These are phyloP conservation scores for Penicillium bovifimosum DNA, from an alignment of 495 filamentous ascomycete genomes.

Conservation along the genomic window DNA sequence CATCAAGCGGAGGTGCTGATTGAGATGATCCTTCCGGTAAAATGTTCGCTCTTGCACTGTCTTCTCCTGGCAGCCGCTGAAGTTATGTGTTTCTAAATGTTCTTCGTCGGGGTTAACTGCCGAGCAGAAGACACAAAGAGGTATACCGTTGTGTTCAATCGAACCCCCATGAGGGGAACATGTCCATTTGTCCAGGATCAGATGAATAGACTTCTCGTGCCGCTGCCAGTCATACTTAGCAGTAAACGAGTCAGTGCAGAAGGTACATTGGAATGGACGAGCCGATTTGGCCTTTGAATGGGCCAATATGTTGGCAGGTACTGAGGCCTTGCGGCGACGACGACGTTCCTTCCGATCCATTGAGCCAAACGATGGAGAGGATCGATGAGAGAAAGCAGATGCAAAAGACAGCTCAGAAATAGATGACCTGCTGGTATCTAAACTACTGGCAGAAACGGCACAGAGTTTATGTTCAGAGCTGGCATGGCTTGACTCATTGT, in stretches of 20 bases:
- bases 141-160: slow-evolving; percentile 32
- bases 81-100: slow-evolving; percentile 73
- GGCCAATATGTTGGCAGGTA: slow-evolving; percentile 39
- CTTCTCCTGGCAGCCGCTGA: slow-evolving; percentile 68
- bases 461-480: slow-evolving; percentile 57
- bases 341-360: slow-evolving; percentile 64
- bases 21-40: slow-evolving; percentile 83
- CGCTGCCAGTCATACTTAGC: slow-evolving; percentile 91
- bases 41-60: slow-evolving; percentile 69
- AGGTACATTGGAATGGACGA: slow-evolving; percentile 78
- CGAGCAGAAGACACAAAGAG: slow-evolving; percentile 69
- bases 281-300: slow-evolving; percentile 37
- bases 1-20: slow-evolving; percentile 77
- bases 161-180: slow-evolving; percentile 59
- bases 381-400: slow-evolving; percentile 64
- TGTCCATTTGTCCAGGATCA: slow-evolving; percentile 83
- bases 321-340: slow-evolving; percentile 55
- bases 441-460: slow-evolving; percentile 65
- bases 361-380: slow-evolving; percentile 64
- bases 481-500: slow-evolving; percentile 58
- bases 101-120: slow-evolving; percentile 57
- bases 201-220: slow-evolving; percentile 81
- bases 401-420: slow-evolving; percentile 59
- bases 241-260: slow-evolving; percentile 82
- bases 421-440: slow-evolving; percentile 65